Evolutionary conservation across 140 eudicot species (phyloP).

Genomic region (Erigeron philadelphicus): DNA sequence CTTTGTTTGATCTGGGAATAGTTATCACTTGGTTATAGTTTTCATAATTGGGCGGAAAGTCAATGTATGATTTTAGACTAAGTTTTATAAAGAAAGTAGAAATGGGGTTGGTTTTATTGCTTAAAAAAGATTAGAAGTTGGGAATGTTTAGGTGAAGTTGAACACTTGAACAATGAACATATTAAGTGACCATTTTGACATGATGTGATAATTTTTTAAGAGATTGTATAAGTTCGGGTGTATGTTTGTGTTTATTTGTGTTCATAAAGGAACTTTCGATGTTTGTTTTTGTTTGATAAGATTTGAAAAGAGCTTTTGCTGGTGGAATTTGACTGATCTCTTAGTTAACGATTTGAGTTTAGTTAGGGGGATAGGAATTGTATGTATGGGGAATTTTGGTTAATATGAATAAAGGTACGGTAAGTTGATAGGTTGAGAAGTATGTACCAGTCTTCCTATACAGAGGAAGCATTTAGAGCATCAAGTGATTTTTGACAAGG

Average conservation of each 20-base stretch:
- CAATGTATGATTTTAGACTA: background rate
- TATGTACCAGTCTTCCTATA: background rate
- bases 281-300: background rate
- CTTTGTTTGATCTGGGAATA: background rate
- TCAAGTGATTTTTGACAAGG: background rate
- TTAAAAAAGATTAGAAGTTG: slow-evolving; percentile 6
- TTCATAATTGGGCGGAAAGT: background rate
- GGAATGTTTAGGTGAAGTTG: background rate
- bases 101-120: background rate
- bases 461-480: background rate
- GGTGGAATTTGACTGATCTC: background rate
- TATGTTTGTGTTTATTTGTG: background rate
- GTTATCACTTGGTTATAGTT: background rate
- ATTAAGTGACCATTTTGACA: slow-evolving; percentile 1
- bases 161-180: too few species aligned
- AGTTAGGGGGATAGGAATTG: background rate
- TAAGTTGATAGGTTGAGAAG: background rate
- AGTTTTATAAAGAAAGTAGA: background rate
- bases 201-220: background rate
- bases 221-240: slow-evolving; percentile 5
- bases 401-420: background rate
- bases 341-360: background rate
- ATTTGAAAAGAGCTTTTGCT: background rate
- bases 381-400: background rate
- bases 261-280: slow-evolving; percentile 2